phyloP scores from a whole-genome alignment of 2,329 filamentous ascomycete genomes.

The Atkinsonella hypoxylon region DNA sequence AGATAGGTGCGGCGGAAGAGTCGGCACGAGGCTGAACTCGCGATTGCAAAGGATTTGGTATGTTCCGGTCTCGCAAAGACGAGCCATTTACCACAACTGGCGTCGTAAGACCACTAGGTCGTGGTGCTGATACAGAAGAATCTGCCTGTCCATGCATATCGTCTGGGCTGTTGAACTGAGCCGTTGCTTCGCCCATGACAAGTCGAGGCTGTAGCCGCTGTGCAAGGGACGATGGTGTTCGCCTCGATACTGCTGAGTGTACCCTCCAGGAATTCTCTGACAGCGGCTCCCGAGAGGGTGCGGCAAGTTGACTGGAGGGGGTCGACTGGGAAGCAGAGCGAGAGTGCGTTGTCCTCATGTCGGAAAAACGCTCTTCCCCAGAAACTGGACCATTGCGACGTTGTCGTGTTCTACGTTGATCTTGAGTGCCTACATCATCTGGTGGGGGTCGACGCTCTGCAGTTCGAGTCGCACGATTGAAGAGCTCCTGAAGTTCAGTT shows the following conservation, averaged over 20 bases:
- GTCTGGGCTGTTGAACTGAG: neutral
- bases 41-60: slow-evolving; percentile 1
- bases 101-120: neutral
- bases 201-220: neutral
- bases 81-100: slow-evolving; percentile 4
- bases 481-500: slow-evolving; percentile 8
- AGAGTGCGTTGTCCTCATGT: neutral
- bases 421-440: slow-evolving; percentile 14
- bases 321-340: neutral
- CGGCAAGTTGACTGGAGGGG: neutral
- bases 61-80: slow-evolving; percentile 1
- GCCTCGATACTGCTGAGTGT: neutral
- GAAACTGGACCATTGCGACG: slow-evolving; percentile 11
- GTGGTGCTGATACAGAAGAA: neutral
- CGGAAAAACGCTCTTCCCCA: neutral
- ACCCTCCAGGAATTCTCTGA: neutral
- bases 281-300: neutral
- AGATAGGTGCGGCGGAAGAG: neutral
- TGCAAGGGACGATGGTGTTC: neutral
- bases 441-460: slow-evolving; percentile 17
- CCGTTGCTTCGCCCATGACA: neutral
- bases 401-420: slow-evolving; percentile 18
- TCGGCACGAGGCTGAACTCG: neutral
- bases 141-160: neutral
- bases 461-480: slow-evolving; percentile 8